Base-by-base conservation (phyloP, 2,329 filamentous ascomycete species). In the Juglanconis oblonga region DNA sequence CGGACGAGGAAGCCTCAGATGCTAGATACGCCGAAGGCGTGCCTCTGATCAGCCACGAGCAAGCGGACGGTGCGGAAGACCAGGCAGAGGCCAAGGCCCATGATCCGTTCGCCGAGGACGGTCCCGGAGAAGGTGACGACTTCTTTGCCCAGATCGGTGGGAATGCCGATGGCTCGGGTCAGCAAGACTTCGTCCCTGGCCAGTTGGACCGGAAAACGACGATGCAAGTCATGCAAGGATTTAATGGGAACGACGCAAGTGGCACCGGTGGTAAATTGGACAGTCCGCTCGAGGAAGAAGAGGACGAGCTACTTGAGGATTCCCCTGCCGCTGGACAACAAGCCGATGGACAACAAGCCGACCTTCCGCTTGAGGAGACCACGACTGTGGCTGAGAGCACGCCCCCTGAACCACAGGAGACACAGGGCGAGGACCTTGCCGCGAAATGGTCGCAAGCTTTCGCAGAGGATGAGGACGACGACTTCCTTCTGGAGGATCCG, bases 381-480 rank as follows among this genome's bases (percentile, higher is more conserved):
- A 62, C 69, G 24, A 64, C 67, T 14, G 52, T 67, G 47, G 40
- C 68, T 52, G 50, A 62, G 29, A 61, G 67, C 53, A 64, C 65
- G 13, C 58, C 63, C 44, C 65, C 68, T 42, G 61, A 62, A 24
- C 63, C 68, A n/a, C 61, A 68, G 48, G 55, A 61, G 64, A 47
- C 53, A 63, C 66, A 67, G 5, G 77, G 82, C 6, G 83, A 87
- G 47, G 90, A 94, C 68, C 73, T 95, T 45, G 88, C 89, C 50
- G 90, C 90, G 17, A 87, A 91, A 66, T 97, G 94, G 91, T 85
- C 91, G 64, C 89, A 90, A 51, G 90, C 91, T 48, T 84, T 97
- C 67, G 91, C 79, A 13, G 89, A 90, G 52, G 89, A 93, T 64
- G 86, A 92, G 62, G 79, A 86, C 52, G 87, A 87, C 31, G 80